Evolutionary conservation across 768 basidiomycete species (phyloP).

Genomic region (Psilocybe cyanescens): DNA sequence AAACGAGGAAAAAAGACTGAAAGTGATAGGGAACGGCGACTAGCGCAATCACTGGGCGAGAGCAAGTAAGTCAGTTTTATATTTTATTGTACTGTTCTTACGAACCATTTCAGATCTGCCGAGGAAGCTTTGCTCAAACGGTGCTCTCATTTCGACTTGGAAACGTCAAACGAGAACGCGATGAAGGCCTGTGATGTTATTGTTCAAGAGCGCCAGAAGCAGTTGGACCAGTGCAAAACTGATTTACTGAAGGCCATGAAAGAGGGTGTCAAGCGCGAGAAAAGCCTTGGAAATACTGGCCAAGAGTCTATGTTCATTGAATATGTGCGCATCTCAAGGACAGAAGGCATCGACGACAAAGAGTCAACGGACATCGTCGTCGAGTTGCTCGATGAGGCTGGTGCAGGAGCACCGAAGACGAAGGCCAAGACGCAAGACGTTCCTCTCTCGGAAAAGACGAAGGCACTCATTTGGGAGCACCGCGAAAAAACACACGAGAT

Average conservation of each 20-base stretch:
- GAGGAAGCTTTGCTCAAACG: constrained; percentile 94
- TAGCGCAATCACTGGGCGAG: constrained; percentile 85
- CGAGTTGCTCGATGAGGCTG: constrained; percentile 63
- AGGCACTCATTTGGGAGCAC: constrained; percentile 76
- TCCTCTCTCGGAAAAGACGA: constrained; percentile 55
- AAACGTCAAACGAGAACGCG: constrained; percentile 71
- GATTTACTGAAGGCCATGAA: constrained; percentile 73
- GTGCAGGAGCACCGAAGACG: constrained; percentile 48
- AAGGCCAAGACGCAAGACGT: constrained; percentile 60
- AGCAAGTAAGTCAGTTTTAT: constrained; percentile 65
- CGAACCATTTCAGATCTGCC: constrained; percentile 58
- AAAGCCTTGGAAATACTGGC: constrained; percentile 60
- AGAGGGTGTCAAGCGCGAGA: constrained; percentile 70
- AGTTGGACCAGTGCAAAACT: constrained; percentile 77
- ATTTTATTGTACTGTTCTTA: not conserved
- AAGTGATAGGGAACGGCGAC: constrained; percentile 88
- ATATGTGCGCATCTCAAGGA: constrained; percentile 69
- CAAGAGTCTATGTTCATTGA: constrained; percentile 83
- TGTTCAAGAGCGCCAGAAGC: constrained; percentile 77
- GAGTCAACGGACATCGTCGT: constrained; percentile 70
- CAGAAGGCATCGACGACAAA: constrained; percentile 77
- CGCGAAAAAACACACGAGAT: constrained; percentile 89
- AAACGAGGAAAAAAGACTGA: constrained; percentile 66
- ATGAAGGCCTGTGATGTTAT: constrained; percentile 95
- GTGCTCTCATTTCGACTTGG: constrained; percentile 93